phyloP scores from a whole-genome alignment of 2,329 filamentous ascomycete genomes.

The Ophiobolus disseminans region DNA sequence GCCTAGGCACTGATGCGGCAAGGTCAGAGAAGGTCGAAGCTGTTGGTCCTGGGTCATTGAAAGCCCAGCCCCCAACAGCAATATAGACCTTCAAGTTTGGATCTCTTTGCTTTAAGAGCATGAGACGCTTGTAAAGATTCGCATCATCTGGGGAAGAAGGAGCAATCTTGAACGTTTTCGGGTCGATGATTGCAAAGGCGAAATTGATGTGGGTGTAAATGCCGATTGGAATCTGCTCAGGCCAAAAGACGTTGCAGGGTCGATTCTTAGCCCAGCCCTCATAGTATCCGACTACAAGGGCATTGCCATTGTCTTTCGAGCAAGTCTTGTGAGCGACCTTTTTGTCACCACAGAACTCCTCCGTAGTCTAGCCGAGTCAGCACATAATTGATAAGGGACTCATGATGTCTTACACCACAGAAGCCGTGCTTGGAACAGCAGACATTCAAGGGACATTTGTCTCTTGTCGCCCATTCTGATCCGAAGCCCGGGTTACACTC shows the following conservation, averaged over 20 bases:
- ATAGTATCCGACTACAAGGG: slow-evolving; percentile 14
- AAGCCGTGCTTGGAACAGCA: background rate
- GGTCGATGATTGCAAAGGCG: slow-evolving; percentile 16
- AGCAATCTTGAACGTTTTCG: slow-evolving; percentile 11
- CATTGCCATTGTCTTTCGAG: slow-evolving; percentile 3
- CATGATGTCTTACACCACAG: slow-evolving; percentile 1
- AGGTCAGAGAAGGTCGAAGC: slow-evolving; percentile 36
- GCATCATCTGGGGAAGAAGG: background rate
- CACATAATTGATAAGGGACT: background rate
- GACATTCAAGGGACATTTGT: slow-evolving; percentile 5
- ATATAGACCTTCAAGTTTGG: slow-evolving; percentile 44
- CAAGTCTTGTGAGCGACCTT: slow-evolving; percentile 4
- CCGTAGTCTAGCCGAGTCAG: slow-evolving; percentile 1
- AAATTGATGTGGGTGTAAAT: slow-evolving; percentile 15
- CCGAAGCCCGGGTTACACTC: slow-evolving; percentile 3
- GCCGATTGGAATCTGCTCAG: slow-evolving; percentile 10
- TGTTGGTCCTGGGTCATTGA: slow-evolving; percentile 47
- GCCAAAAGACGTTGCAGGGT: slow-evolving; percentile 3
- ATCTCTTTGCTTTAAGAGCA: slow-evolving; percentile 38
- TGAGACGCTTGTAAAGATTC: background rate
- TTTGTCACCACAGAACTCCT: slow-evolving; percentile 2
- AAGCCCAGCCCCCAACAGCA: slow-evolving; percentile 51
- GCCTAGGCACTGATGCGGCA: slow-evolving; percentile 19
- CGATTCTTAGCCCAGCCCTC: slow-evolving; percentile 12
- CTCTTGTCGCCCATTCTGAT: background rate